Evolutionary conservation across 2,329 filamentous ascomycete genomes (phyloP).

Genomic region (Huntiella savannae): DNA sequence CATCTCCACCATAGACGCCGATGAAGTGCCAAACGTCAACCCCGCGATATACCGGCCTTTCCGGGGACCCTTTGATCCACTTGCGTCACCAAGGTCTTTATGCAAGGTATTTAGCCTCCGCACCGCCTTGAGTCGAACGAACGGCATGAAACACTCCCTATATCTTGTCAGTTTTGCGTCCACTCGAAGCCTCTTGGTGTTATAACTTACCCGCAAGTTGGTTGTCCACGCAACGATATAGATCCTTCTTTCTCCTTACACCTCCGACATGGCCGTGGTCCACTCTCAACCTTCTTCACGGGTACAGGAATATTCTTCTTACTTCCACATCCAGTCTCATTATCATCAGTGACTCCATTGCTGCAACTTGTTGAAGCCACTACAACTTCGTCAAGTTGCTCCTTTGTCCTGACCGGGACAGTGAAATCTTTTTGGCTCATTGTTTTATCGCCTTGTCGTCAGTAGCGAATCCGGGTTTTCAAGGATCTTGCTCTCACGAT

Average conservation of each 20-base stretch:
- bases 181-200: neutral
- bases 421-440: neutral
- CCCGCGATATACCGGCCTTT: conserved; percentile 45
- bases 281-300: conserved; percentile 1
- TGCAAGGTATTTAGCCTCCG: conserved; percentile 44
- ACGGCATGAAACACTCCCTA: conserved; percentile 54
- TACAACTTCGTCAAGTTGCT: neutral
- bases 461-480: no score
- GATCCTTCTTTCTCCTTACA: conserved; percentile 9
- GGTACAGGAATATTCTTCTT: neutral
- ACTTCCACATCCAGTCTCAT: neutral
- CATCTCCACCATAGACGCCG: conserved; percentile 56
- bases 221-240: conserved; percentile 12
- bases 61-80: conserved; percentile 17
- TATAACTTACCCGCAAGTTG: conserved; percentile 15
- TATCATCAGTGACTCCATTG: neutral
- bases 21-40: conserved; percentile 68
- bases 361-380: neutral
- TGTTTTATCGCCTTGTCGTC: no score
- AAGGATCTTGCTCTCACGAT: no score
- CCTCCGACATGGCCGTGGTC: conserved; percentile 8
- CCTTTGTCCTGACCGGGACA: neutral
- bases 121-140: conserved; percentile 58
- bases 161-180: neutral
- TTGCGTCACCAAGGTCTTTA: conserved; percentile 24